Evolutionary conservation across 1,139 yeast genomes (phyloP).

Genomic region (Yamadazyma triangularis): DNA sequence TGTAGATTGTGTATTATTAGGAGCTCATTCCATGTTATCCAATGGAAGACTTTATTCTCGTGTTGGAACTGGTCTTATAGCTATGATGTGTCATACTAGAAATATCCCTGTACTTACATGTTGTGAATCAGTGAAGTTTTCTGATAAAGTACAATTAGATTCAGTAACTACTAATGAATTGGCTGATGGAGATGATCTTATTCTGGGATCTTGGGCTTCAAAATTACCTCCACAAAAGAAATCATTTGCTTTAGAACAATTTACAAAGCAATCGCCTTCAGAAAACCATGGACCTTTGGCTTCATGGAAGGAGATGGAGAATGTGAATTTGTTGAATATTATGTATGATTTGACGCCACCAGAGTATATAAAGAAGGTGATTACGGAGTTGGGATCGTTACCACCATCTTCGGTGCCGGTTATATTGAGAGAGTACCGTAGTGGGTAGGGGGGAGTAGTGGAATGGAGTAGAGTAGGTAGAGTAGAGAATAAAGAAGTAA

Average conservation of each 20-base stretch:
- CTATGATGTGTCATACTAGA: slow-evolving; percentile 84
- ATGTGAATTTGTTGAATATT: slow-evolving; percentile 73
- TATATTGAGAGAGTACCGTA: slow-evolving; percentile 85
- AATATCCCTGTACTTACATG: slow-evolving; percentile 93
- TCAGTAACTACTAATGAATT: slow-evolving; percentile 91
- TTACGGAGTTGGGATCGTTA: slow-evolving; percentile 92
- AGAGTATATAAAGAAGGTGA: slow-evolving; percentile 86
- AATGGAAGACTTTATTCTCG: slow-evolving; percentile 91
- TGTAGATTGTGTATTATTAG: slow-evolving; percentile 86
- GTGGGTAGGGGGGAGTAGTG: no score
- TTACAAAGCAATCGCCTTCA: slow-evolving; percentile 42
- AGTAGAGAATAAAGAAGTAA: no score
- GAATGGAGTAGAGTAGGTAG: no score
- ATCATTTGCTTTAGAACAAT: slow-evolving; percentile 65
- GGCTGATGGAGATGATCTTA: slow-evolving; percentile 77
- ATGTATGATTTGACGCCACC: slow-evolving; percentile 96
- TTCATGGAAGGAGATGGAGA: slow-evolving; percentile 61
- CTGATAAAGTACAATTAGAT: slow-evolving; percentile 93
- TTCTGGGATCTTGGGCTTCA: slow-evolving; percentile 36
- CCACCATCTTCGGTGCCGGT: slow-evolving; percentile 99
- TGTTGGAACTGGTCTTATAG: slow-evolving; percentile 92
- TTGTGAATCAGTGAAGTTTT: slow-evolving; percentile 92
- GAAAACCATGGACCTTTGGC: slow-evolving; percentile 37
- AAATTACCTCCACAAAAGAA: slow-evolving; percentile 56
- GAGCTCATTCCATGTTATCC: slow-evolving; percentile 96